Base-by-base conservation (phyloP, 1,284 basidiomycete genomes). In the Cutaneotrichosporon curvatum region DNA sequence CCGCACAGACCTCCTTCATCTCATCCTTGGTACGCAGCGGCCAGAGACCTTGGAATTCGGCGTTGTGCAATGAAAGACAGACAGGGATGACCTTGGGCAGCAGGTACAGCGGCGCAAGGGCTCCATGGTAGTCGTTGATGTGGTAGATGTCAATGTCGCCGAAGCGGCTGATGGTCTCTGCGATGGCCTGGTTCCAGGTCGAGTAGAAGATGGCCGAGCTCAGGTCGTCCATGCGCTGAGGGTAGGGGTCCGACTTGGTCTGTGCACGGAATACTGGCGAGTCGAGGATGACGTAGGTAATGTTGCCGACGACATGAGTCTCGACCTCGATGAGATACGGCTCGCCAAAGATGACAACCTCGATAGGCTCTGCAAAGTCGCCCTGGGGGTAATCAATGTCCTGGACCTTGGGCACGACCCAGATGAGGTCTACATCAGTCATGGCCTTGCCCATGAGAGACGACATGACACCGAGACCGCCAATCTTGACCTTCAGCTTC, bases 401-500 rank as follows among this genome's bases (percentile, higher is more conserved):
- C 72, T 89, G 87, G 57, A 94, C 89, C 70, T 94, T 94, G 41
- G 89, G 89, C 9, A 92, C 69, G 38, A 94, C 83, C 89, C 89
- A 94, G 56, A 92, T 76, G 41, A 94, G 75, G 66, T 94, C 89
- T 46, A 92, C 88, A 65, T 94, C 89, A 41, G 84, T 86, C 89
- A 94, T 94, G 5, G 89, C 87, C 71, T 92, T 92, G 58, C 89
- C 89, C 88, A 94, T 94, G 38, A 94, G 76, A 70, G 83, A 84
- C 5, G 88, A 91, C 89, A 94, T 92, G 75, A 92, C 89, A 78
- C 88, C 89, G 22, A 94, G 78, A 74, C 89, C 89, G 74, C 89
- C 89, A 58, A 92, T 92, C 77, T 92, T 92, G 76, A 94, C 89
- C 73, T 92, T 92, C 52, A 91, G 71, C 73, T 91, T 91, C 89